These are phyloP conservation scores for Rhizoclosmatium globosum DNA, from an alignment of 192 early-diverging fungal species.

Conservation along the genomic window DNA sequence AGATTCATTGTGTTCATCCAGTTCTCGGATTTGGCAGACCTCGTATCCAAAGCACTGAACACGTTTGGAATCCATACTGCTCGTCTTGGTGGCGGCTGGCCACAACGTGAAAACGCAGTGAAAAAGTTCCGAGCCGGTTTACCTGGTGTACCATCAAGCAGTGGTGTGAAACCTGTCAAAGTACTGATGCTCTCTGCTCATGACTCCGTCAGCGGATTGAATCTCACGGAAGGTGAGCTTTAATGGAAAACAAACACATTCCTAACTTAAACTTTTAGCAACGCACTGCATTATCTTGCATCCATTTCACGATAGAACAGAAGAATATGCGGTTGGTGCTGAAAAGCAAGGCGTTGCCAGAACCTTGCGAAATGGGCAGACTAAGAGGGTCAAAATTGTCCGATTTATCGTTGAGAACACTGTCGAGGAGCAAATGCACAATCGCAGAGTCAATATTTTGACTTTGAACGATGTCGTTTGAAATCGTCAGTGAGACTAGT, in stretches of 20 bases:
- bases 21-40: constrained; percentile 24
- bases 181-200: constrained; percentile 37
- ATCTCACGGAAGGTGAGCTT: constrained; percentile 37
- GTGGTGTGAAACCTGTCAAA: constrained; percentile 3
- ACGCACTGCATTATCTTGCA: constrained; percentile 38
- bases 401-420: constrained; percentile 32
- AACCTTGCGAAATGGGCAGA: constrained; percentile 33
- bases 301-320: constrained; percentile 23
- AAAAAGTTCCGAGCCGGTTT: constrained; percentile 18
- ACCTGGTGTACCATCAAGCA: not conserved
- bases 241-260: not conserved
- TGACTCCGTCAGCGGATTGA: constrained; percentile 41
- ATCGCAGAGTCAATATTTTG: not conserved
- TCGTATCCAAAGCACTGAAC: constrained; percentile 24
- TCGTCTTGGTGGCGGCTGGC: constrained; percentile 22
- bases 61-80: constrained; percentile 34
- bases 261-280: constrained; percentile 5
- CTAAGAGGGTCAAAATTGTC: constrained; percentile 36
- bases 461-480: too few species aligned
- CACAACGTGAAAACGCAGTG: constrained; percentile 21
- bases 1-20: constrained; percentile 40
- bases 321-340: constrained; percentile 32
- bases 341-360: constrained; percentile 38
- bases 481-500: too few species aligned
- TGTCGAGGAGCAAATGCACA: constrained; percentile 20